Evolutionary conservation across 192 early-diverging fungal genomes (phyloP).

Genomic region (Podila horticola): DNA sequence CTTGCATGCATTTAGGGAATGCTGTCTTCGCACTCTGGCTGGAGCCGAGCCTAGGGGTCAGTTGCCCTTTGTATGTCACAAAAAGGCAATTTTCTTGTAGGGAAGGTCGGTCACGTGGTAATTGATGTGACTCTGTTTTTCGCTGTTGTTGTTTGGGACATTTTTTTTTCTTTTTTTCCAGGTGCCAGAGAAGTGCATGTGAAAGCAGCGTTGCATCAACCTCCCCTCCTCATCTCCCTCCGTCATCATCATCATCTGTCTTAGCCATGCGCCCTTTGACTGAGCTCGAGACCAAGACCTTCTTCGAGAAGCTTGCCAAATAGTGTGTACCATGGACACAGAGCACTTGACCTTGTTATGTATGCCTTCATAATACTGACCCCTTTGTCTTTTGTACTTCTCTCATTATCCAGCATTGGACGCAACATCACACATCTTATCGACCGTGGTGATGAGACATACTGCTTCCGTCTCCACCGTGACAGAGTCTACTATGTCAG

Average conservation of each 20-base stretch:
- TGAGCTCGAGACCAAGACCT: conserved; percentile 95
- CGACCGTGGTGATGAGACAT: conserved; percentile 94
- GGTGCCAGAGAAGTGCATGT: no score
- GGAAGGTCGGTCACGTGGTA: background rate
- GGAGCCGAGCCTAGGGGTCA: no score
- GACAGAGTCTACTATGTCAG: conserved; percentile 98
- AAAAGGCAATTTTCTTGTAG: background rate
- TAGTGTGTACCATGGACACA: conserved; percentile 67
- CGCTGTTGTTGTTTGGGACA: background rate
- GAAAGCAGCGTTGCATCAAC: background rate
- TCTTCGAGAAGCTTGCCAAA: conserved; percentile 98
- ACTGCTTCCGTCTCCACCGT: conserved; percentile 95
- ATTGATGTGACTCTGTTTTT: background rate
- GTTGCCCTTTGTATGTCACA: background rate
- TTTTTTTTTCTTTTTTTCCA: background rate
- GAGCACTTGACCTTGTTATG: no score
- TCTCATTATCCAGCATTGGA: conserved; percentile 74
- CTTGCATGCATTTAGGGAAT: no score
- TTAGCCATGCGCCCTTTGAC: conserved; percentile 92
- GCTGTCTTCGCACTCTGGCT: no score
- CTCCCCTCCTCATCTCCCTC: background rate
- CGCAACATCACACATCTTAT: conserved; percentile 95
- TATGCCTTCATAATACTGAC: background rate
- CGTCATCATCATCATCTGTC: background rate
- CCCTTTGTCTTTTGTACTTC: background rate